phyloP scores from a whole-genome alignment of 2,329 filamentous ascomycete species.

The Cladosporium sp. region DNA sequence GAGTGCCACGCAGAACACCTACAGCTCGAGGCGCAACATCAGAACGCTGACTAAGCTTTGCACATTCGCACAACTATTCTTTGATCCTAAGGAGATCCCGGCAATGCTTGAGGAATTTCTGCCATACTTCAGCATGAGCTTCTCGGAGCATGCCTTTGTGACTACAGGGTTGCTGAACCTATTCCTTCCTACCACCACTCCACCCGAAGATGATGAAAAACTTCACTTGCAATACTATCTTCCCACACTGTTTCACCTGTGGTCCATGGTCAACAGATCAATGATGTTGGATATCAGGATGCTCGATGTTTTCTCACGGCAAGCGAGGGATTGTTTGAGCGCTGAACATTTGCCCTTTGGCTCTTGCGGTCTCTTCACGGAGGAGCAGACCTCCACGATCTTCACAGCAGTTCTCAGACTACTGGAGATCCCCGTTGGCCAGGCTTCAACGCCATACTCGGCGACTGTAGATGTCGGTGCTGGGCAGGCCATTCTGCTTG shows the following conservation, averaged over 20 bases:
- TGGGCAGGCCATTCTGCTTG: slow-evolving; percentile 78
- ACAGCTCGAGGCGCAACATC: slow-evolving; percentile 56
- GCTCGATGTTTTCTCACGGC: slow-evolving; percentile 81
- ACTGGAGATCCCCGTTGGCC: slow-evolving; percentile 92
- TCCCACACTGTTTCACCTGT: slow-evolving; percentile 92
- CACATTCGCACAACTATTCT: slow-evolving; percentile 85
- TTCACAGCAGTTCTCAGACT: slow-evolving; percentile 87
- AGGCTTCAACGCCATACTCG: slow-evolving; percentile 89
- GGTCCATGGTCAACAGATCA: slow-evolving; percentile 88
- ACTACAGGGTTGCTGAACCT: slow-evolving; percentile 84
- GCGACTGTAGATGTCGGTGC: slow-evolving; percentile 71
- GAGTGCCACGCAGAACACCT: slow-evolving; percentile 58
- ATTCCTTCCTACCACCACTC: slow-evolving; percentile 77
- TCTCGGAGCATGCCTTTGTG: slow-evolving; percentile 86
- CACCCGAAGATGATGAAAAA: slow-evolving; percentile 64
- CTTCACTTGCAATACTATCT: slow-evolving; percentile 85
- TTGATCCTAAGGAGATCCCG: slow-evolving; percentile 80
- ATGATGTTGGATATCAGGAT: slow-evolving; percentile 82
- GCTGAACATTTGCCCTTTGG: slow-evolving; percentile 73
- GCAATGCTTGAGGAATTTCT: slow-evolving; percentile 56
- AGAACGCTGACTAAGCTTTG: slow-evolving; percentile 81
- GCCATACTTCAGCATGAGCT: slow-evolving; percentile 80
- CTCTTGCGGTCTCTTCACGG: slow-evolving; percentile 84
- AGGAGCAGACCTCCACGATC: slow-evolving; percentile 84
- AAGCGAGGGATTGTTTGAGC: slow-evolving; percentile 76